Evolutionary conservation across 2,329 filamentous ascomycete genomes (phyloP).

Genomic region (Mariannaea elegans): DNA sequence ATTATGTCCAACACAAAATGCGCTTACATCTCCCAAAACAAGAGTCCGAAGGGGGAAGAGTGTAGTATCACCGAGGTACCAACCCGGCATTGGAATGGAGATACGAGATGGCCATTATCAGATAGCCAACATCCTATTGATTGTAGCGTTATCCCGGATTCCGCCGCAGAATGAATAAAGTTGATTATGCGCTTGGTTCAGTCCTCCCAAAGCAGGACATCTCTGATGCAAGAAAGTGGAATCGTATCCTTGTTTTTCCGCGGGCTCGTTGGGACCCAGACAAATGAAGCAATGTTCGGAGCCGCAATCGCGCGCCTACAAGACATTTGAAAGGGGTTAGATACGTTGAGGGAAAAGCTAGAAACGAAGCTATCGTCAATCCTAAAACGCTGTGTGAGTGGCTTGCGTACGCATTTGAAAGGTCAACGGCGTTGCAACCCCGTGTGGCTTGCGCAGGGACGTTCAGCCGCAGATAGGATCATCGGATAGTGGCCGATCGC

Average conservation of each 20-base stretch:
- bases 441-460: constrained; percentile 3
- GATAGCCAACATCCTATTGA: neutral
- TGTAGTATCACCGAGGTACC: neutral
- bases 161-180: neutral
- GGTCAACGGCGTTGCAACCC: constrained; percentile 6
- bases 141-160: neutral
- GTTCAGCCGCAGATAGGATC: neutral
- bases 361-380: constrained; percentile 8
- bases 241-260: constrained; percentile 2
- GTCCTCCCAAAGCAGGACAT: neutral
- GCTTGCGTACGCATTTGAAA: neutral
- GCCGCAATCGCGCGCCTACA: constrained; percentile 7
- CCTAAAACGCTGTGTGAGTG: neutral
- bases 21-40: too few relatives aligned
- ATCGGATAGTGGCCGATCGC: neutral
- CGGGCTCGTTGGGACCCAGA: constrained; percentile 4
- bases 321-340: neutral
- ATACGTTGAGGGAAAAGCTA: neutral
- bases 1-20: too few relatives aligned
- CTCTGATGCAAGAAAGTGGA: constrained; percentile 15
- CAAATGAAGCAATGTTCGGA: constrained; percentile 7
- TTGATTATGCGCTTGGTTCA: neutral
- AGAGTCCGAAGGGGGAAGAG: neutral
- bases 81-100: too few relatives aligned
- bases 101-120: too few relatives aligned